phyloP scores from a whole-genome alignment of 177 flowering plant species.

The Viscum album region DNA sequence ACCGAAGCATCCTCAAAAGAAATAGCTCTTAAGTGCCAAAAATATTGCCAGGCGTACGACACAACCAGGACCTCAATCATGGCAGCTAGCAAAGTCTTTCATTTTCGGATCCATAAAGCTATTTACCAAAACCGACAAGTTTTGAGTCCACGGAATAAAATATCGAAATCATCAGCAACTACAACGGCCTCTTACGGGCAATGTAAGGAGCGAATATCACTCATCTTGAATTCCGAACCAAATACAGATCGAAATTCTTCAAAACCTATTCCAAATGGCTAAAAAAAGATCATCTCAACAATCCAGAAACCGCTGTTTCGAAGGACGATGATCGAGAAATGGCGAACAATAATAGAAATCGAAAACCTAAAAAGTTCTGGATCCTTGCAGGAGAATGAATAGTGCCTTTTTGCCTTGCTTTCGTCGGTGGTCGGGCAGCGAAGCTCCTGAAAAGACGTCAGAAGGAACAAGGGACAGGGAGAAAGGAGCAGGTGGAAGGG shows the following conservation, averaged over 20 bases:
- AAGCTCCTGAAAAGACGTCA: background rate
- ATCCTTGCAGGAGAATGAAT: slow-evolving; percentile 10
- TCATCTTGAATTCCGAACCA: background rate
- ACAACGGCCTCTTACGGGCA: too few species aligned
- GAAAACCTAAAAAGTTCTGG: slow-evolving; percentile 1
- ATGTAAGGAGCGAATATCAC: background rate
- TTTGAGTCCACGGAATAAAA: background rate
- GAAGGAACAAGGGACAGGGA: background rate
- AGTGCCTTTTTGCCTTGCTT: slow-evolving; percentile 1
- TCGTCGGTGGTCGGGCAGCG: background rate
- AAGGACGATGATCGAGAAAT: background rate
- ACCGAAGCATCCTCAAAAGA: background rate
- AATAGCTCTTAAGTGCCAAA: too few species aligned
- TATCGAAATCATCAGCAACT: background rate
- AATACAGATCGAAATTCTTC: background rate
- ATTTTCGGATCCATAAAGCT: background rate
- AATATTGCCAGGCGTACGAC: too few species aligned
- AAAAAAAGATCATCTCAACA: background rate
- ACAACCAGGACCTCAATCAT: too few species aligned
- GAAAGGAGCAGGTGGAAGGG: background rate
- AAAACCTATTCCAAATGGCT: background rate
- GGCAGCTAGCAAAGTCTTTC: background rate
- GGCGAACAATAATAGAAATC: background rate
- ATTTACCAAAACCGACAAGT: background rate
- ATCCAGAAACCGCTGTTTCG: too few species aligned